Base-by-base conservation (phyloP, 108 stramenopile genomes). In the Pseudonitzschia delicatissima region DNA sequence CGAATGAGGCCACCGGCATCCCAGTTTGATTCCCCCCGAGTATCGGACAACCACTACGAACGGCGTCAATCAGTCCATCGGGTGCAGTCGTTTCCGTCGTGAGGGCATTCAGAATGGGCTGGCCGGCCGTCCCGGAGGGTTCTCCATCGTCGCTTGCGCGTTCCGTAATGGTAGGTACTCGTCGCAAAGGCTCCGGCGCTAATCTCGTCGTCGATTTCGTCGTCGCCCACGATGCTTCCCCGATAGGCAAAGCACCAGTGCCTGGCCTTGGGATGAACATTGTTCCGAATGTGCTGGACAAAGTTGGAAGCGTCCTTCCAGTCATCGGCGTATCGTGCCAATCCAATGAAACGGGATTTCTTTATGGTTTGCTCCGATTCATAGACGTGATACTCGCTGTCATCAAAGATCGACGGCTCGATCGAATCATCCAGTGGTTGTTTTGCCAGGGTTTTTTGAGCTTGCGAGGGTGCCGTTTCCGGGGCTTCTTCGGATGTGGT, bases 1-100 rank as follows among this genome's bases (percentile, higher is more conserved):
- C 93, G 86, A 65, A 94, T 94, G 45, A 94, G 64, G 0, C 93
- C 90, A 18, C 90, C 93, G 28, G 93, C 87, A 18, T n/a, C 93
- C 93, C 21, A 94, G 61, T 76, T 90, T 90, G 57, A 91, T 81
- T 4, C 93, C 93, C 7, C 84, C 91, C 69, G 71, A 94, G 66
- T 94, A 94, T 64, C 93, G 67, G 9, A 94, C 88, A 0, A 94
- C 85, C 1, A 87, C 73, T 45, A 87, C 89, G 0, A 94, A n/a
- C 55, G n/a, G 73, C 75, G 66, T 94, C 82, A 0, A 83, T 73
- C 44, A 94, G 71, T 6, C 58, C 77, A 0, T 45, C 63, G 4
- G 7, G 21, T 18, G 47, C 47, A 21, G 20, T 23, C 21, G 47
- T 48, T 21, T 48, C 63, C 0, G 63, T 47, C 26, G 25, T 20